phyloP scores from a whole-genome alignment of 768 basidiomycete species.

The Pisolithus albus region DNA sequence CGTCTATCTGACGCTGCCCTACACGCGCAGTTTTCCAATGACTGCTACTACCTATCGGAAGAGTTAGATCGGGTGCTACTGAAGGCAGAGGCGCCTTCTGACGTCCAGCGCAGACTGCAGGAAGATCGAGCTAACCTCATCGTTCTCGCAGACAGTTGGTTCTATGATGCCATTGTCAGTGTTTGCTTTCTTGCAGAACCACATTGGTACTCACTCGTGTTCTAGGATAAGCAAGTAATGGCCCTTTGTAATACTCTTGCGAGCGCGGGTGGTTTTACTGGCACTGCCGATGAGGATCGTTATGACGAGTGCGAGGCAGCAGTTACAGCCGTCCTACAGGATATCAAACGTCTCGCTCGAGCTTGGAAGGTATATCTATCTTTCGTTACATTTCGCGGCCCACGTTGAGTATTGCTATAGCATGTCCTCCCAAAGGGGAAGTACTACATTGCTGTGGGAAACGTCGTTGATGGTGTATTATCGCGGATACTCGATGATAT shows the following conservation, averaged over 20 bases:
- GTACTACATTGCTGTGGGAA: conserved; percentile 67
- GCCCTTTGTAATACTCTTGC: conserved; percentile 37
- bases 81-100: conserved; percentile 23
- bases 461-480: conserved; percentile 61
- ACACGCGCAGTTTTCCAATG: conserved; percentile 75
- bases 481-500: conserved; percentile 65
- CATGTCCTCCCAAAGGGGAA: conserved; percentile 60
- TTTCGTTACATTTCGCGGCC: neutral
- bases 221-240: conserved; percentile 19
- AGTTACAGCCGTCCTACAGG: conserved; percentile 53
- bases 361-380: conserved; percentile 59
- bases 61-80: conserved; percentile 32
- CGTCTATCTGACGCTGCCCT: conserved; percentile 45
- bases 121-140: conserved; percentile 49
- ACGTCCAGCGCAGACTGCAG: conserved; percentile 39
- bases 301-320: conserved; percentile 73
- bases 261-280: conserved; percentile 58
- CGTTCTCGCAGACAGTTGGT: conserved; percentile 61
- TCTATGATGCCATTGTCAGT: conserved; percentile 63
- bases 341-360: conserved; percentile 57
- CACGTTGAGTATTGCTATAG: conserved; percentile 31
- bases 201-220: neutral
- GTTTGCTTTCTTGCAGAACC: neutral
- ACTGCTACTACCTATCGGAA: conserved; percentile 60
- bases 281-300: conserved; percentile 62